Evolutionary conservation across 495 filamentous ascomycete species (phyloP).

Genomic region (Podospora pseudocomata): DNA sequence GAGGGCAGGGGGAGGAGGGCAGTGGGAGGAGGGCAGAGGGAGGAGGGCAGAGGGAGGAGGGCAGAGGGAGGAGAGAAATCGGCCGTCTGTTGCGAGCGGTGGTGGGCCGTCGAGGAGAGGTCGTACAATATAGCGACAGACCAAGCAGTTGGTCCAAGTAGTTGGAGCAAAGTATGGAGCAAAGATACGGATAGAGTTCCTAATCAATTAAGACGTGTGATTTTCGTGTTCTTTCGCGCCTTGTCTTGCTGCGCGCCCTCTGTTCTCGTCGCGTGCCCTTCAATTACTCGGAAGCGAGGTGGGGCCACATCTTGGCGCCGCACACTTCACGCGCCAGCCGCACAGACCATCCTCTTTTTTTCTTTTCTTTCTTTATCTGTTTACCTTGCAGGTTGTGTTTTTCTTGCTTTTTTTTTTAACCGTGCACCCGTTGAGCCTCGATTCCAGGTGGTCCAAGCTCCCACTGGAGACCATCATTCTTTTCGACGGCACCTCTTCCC

Average conservation of each 20-base stretch:
- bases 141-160: background rate
- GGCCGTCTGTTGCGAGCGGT: conserved; percentile 11
- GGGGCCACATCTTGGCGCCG: background rate
- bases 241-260: background rate
- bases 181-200: background rate
- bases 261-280: conserved; percentile 13
- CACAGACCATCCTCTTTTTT: background rate
- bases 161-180: background rate
- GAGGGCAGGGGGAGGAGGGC: too few relatives aligned
- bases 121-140: background rate
- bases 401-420: background rate
- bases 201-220: conserved; percentile 34
- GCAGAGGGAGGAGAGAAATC: background rate
- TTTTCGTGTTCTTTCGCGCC: conserved; percentile 30
- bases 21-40: too few relatives aligned
- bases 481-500: background rate
- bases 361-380: too few relatives aligned
- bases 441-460: background rate
- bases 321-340: conserved; percentile 5
- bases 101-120: conserved; percentile 16
- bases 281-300: conserved; percentile 5
- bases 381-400: too few relatives aligned
- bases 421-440: background rate
- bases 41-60: too few relatives aligned
- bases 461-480: background rate